Base-by-base conservation (phyloP, 2,329 filamentous ascomycete species). In the Alternaria gansuensis region DNA sequence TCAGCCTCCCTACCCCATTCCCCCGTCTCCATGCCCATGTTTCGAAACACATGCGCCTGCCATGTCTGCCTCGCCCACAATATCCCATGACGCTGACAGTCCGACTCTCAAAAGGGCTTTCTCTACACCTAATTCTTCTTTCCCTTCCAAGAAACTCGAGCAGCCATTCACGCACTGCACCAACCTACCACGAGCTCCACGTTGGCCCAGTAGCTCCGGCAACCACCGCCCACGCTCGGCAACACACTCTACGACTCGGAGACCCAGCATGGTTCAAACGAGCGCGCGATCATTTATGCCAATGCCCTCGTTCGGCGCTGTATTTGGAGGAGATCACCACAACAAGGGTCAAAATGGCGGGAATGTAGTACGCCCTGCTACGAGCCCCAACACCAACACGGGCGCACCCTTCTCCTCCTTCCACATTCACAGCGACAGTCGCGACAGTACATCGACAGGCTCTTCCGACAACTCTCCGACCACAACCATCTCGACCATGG, bases 401-500 rank as follows among this genome's bases (percentile, higher is more conserved):
- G 69, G 67, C 63, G 63, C 69, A 26, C 64, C 70, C 49, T 80
- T 78, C 63, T 68, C 77, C 36, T 69, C 81, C 61, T 81, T 82
- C 64, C 90, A 92, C 78, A 66, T 73, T 50, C 75, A 76, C 68
- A 87, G 89, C 72, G 90, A 91, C 75, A 92, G 90, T 78, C 85
- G 88, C 74, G 86, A 91, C 74, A 92, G 90, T 79, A 89, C 87
- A n/a, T 93, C 89, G 7, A 92, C 90, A 14, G 92, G 91, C 64
- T 98, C 95, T 1, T 91, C 91, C 40, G 93, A 97, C 72, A 97
- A 94, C 23, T 98, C 94, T 8, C 95, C 95, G 1, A 98, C 94
- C 7, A 97, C 93, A 3, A 97, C 94, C 2, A 86, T 95, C 49
- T 97, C 93, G 5, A 97, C 92, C 21, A 92, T 94, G 64, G 94